Evolutionary conservation across 768 basidiomycete genomes (phyloP).

Genomic region (Tylopilus sp.): DNA sequence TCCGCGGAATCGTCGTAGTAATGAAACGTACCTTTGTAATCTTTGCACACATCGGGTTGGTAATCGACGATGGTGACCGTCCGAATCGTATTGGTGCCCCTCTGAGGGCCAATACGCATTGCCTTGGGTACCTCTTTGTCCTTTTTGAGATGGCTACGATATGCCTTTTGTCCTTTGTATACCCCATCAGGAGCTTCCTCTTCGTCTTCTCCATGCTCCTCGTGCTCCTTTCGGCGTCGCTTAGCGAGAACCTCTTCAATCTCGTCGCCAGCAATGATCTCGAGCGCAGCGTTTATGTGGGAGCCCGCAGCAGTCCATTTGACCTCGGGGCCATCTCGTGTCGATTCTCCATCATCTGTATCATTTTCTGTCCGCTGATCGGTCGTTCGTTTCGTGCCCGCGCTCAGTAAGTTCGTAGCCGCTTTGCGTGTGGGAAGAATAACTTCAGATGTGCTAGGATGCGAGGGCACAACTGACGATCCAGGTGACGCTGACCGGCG

Average conservation of each 20-base stretch:
- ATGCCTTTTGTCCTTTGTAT: constrained; percentile 83
- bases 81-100: constrained; percentile 75
- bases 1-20: constrained; percentile 13
- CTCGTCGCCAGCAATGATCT: constrained; percentile 81
- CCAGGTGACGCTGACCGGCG: constrained; percentile 62
- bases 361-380: constrained; percentile 47
- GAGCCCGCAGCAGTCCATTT: constrained; percentile 78
- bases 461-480: constrained; percentile 39
- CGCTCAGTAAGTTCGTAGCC: constrained; percentile 68
- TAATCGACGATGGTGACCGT: constrained; percentile 96
- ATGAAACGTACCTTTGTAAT: constrained; percentile 94
- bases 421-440: constrained; percentile 72
- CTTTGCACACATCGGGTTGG: constrained; percentile 99
- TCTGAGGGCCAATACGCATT: constrained; percentile 81
- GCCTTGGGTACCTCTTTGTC: constrained; percentile 81
- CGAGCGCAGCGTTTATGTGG: constrained; percentile 66
- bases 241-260: constrained; percentile 74
- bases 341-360: constrained; percentile 44
- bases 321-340: constrained; percentile 52
- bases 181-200: constrained; percentile 69
- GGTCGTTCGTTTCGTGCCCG: constrained; percentile 64
- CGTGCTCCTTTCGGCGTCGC: constrained; percentile 54
- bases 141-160: constrained; percentile 78
- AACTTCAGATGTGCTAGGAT: constrained; percentile 53
- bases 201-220: constrained; percentile 49